Percentiles rank a stretch among this genome's conserved stretches.
Evolutionary conservation across 176 grass and related monocot species (phyloP).

Genomic region (Puya raimondii): DNA sequence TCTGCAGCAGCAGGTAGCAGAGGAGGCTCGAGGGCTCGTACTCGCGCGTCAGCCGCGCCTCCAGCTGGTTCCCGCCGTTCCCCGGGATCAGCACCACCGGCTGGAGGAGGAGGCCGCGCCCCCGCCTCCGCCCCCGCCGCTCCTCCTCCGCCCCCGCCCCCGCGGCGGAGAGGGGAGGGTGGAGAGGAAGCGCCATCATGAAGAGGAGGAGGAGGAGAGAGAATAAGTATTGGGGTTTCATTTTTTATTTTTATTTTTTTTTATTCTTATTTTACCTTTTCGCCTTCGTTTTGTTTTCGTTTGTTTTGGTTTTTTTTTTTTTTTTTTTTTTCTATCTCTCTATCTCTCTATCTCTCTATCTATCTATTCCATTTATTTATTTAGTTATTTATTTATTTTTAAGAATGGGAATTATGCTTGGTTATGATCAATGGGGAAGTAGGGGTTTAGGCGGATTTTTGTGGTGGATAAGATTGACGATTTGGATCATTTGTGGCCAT

Average conservation of each 20-base stretch:
- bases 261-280: conserved; percentile 1
- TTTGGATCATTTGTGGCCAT: conserved; percentile 15
- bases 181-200: conserved; percentile 20
- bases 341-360: not conserved
- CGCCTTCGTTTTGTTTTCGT: too few relatives aligned
- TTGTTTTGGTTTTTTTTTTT: too few relatives aligned
- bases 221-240: conserved; percentile 4
- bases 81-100: conserved; percentile 80
- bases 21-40: conserved; percentile 62
- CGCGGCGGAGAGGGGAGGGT: not conserved
- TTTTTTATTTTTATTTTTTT: conserved; percentile 4
- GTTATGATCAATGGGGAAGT: conserved; percentile 11
- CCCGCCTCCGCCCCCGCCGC: not conserved
- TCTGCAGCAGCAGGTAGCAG: conserved; percentile 30
- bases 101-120: conserved; percentile 36
- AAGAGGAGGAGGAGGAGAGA: conserved; percentile 11
- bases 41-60: conserved; percentile 55
- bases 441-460: conserved; percentile 17
- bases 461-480: conserved; percentile 20
- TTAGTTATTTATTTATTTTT: too few relatives aligned
- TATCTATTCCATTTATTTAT: too few relatives aligned
- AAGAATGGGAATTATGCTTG: too few relatives aligned
- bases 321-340: not conserved
- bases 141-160: not conserved
- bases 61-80: conserved; percentile 73